Conservation (phyloP, 306 rosid species). For the Astragalus glycyphyllos region DNA sequence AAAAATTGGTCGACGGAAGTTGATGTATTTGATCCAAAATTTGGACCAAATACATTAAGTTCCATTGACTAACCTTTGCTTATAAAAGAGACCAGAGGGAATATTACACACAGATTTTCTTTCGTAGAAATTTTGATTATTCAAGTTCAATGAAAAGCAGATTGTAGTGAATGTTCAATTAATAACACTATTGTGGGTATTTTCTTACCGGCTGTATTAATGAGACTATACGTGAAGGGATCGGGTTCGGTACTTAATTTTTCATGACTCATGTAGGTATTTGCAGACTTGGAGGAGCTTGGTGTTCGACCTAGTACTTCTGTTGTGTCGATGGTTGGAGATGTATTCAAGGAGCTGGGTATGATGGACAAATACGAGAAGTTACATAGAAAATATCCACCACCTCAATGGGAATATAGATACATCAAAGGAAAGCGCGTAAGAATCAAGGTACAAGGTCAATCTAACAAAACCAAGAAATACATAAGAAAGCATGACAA, state of each 20-base stretch:
- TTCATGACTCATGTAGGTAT: slow-evolving; percentile 60
- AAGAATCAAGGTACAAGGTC: slow-evolving; percentile 52
- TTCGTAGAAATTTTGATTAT: slow-evolving; percentile 10
- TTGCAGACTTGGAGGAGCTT: slow-evolving; percentile 99
- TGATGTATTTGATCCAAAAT: no score
- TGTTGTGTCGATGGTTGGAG: slow-evolving; percentile 68
- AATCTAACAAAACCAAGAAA: slow-evolving; percentile 25
- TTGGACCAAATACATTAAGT: no score
- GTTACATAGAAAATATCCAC: slow-evolving; percentile 76
- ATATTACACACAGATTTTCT: not conserved
- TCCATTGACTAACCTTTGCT: no score
- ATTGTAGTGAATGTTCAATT: not conserved
- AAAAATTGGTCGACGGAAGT: no score
- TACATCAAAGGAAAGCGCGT: slow-evolving; percentile 81
- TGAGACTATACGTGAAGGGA: slow-evolving; percentile 13
- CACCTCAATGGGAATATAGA: slow-evolving; percentile 71
- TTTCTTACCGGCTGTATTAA: not conserved
- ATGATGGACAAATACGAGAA: slow-evolving; percentile 77
- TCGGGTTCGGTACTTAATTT: slow-evolving; percentile 29
- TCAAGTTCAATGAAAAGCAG: slow-evolving; percentile 1
- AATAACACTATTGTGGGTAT: not conserved
- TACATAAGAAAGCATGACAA: slow-evolving; percentile 21
- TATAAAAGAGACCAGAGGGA: no score
- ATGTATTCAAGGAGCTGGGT: slow-evolving; percentile 77
- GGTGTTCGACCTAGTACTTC: slow-evolving; percentile 65